Evolutionary conservation across 306 rosid species (phyloP).

Genomic region (Pterocarpus santalinus): DNA sequence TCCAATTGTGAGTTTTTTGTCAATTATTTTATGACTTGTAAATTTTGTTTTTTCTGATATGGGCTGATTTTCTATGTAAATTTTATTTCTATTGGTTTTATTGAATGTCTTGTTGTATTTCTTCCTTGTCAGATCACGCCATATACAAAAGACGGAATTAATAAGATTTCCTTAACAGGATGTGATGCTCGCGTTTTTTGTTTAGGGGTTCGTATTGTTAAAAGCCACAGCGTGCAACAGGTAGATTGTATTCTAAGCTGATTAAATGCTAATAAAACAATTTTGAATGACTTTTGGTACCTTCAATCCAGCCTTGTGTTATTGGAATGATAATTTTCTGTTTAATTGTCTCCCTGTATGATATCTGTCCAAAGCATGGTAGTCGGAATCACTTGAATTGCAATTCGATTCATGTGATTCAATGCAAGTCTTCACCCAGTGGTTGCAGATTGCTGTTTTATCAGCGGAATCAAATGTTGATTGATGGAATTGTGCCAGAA

Average conservation of each 20-base stretch:
- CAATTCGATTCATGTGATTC: neutral
- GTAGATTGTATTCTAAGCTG: constrained; percentile 54
- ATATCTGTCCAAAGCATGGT: constrained; percentile 2
- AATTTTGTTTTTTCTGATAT: neutral
- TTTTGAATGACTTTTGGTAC: constrained; percentile 30
- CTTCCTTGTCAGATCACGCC: constrained; percentile 80
- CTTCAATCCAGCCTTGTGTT: constrained; percentile 31
- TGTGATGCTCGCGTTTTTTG: constrained; percentile 92
- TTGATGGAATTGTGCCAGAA: neutral
- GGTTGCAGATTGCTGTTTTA: neutral
- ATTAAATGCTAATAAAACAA: constrained; percentile 18
- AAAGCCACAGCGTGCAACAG: constrained; percentile 84
- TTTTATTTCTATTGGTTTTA: constrained; percentile 37
- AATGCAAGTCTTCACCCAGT: constrained; percentile 15
- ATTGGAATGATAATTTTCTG: constrained; percentile 25
- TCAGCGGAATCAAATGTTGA: neutral
- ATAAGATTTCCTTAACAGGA: constrained; percentile 87
- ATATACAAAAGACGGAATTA: constrained; percentile 83
- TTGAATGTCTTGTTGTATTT: constrained; percentile 30
- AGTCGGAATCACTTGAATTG: neutral
- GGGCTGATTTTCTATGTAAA: constrained; percentile 15
- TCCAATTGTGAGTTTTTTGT: constrained; percentile 77
- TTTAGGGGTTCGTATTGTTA: constrained; percentile 93
- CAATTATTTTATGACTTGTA: constrained; percentile 17
- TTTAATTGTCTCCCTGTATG: constrained; percentile 8